Evolutionary conservation across 257 asterid species (phyloP), one percentile per base, ranked within the genome.

Genomic region (Solanum piurae): DNA sequence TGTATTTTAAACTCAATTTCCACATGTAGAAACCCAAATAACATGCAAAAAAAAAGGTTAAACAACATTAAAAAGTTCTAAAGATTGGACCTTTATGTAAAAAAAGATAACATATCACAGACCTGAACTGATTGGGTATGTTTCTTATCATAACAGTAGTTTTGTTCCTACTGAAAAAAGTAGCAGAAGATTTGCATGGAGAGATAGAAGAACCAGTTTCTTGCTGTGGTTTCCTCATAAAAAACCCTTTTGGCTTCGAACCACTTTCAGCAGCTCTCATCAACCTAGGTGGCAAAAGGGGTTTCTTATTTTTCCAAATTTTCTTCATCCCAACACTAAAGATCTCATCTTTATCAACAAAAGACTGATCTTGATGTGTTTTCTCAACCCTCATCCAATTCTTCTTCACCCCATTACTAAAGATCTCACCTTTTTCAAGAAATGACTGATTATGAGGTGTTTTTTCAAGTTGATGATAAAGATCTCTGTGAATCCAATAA

Each of bases 71-170:
- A 31, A 69, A 69, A 0, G 38, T 71, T 71, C 13, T 16, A 33
- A 1, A 31, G 79, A 71, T 33, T 71, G 1, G 44, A 72, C 25
- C 44, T 72, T 18, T 4, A 9, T 16, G 77, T 71, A 33, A 16
- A 71, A 18, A 21, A 29, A 14, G 16, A 2, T 2, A 33, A 9
- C 14, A 72, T 20, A 33, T 49, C 12, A 83, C 86, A 34, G 11
- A 87, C 89, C 86, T 34, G 42, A 58, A 83, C 7, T 83, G 89
- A 62, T 87, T 87, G 1, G 89, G 89, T 21, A 87, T 83, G 25
- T 87, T 83, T 33, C 62, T 83, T 4, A 87, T 69, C 89, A 87
- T 87, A 4, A 87, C 89, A 3, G 89, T 87, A 31, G 89, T 87
- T 12, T 34, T 31, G 12, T 2, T 42, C 1, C 4, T 14, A 3